phyloP scores from a whole-genome alignment of 1,139 yeast genomes.

The Debaryomyces sp. region DNA sequence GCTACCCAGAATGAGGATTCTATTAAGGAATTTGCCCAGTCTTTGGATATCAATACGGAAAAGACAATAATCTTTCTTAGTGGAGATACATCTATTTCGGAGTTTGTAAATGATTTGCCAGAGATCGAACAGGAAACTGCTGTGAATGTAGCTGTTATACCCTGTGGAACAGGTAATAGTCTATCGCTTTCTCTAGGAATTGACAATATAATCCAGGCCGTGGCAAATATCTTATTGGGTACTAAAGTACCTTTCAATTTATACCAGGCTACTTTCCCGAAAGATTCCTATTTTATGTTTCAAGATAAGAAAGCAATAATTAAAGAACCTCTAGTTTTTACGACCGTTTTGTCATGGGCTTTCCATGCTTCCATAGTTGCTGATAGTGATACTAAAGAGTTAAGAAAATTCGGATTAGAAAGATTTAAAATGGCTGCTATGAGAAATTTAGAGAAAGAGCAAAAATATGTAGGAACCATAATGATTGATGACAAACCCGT shows the following conservation, averaged over 20 bases:
- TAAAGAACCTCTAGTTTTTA: constrained; percentile 40
- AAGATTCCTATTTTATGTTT: constrained; percentile 34
- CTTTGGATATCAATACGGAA: constrained; percentile 20
- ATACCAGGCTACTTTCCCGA: constrained; percentile 58
- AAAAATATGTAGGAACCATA: constrained; percentile 51
- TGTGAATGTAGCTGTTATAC: constrained; percentile 53
- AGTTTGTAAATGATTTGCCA: constrained; percentile 61
- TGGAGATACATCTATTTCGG: constrained; percentile 86
- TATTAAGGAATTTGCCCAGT: constrained; percentile 36
- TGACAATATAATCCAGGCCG: constrained; percentile 34
- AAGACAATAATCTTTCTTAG: constrained; percentile 64
- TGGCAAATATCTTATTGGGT: constrained; percentile 47
- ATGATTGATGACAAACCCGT: constrained; percentile 16
- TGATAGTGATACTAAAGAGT: constrained; percentile 70
- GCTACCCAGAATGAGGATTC: constrained; percentile 38
- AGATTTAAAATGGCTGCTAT: constrained; percentile 73
- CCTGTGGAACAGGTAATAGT: constrained; percentile 90
- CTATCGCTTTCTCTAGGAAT: constrained; percentile 64
- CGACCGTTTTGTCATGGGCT: constrained; percentile 82
- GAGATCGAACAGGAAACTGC: constrained; percentile 11
- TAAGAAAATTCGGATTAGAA: constrained; percentile 62
- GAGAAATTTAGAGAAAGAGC: constrained; percentile 50
- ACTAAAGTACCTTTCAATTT: constrained; percentile 47
- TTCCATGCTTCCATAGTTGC: constrained; percentile 86
- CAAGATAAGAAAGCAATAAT: constrained; percentile 23